A percentile compares a stretch with the other conserved stretches of the same genome.
phyloP scores from a whole-genome alignment of 768 basidiomycete genomes.

The Leccinum olivaceopallidum region DNA sequence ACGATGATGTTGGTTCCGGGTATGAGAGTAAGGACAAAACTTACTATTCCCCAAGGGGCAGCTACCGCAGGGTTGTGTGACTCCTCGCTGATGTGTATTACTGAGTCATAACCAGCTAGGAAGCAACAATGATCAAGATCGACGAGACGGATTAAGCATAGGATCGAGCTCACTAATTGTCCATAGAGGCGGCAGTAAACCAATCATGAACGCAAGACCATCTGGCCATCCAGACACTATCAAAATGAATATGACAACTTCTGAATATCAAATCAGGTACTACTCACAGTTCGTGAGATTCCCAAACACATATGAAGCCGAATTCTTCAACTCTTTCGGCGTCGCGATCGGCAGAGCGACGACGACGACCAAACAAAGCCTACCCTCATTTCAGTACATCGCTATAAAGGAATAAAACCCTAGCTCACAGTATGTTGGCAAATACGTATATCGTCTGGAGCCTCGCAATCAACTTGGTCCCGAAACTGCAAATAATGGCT shows the following conservation, averaged over 20 bases:
- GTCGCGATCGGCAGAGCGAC: conserved; percentile 66
- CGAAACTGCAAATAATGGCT: conserved; percentile 63
- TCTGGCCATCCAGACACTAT: conserved; percentile 43
- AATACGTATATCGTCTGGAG: conserved; percentile 54
- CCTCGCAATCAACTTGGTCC: conserved; percentile 62
- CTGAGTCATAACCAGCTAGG: conserved; percentile 39
- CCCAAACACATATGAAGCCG: conserved; percentile 55
- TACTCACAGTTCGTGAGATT: conserved; percentile 56
- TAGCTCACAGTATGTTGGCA: conserved; percentile 39
- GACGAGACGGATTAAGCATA: not conserved
- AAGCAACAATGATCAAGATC: not conserved
- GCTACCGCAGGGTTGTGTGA: conserved; percentile 53
- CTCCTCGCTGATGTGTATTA: conserved; percentile 53
- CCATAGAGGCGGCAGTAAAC: conserved; percentile 49
- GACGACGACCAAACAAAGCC: conserved; percentile 31
- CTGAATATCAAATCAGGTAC: conserved; percentile 6
- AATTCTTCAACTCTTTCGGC: conserved; percentile 58
- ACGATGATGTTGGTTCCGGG: not conserved
- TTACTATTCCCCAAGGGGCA: conserved; percentile 58
- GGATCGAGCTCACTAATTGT: conserved; percentile 34
- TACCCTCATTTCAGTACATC: not conserved
- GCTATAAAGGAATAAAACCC: not conserved
- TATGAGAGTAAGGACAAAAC: not conserved
- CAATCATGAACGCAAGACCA: conserved; percentile 47
- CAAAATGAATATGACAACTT: not conserved